Base-by-base conservation (phyloP, 257 asterid genomes). In the Petunia axillaris region DNA sequence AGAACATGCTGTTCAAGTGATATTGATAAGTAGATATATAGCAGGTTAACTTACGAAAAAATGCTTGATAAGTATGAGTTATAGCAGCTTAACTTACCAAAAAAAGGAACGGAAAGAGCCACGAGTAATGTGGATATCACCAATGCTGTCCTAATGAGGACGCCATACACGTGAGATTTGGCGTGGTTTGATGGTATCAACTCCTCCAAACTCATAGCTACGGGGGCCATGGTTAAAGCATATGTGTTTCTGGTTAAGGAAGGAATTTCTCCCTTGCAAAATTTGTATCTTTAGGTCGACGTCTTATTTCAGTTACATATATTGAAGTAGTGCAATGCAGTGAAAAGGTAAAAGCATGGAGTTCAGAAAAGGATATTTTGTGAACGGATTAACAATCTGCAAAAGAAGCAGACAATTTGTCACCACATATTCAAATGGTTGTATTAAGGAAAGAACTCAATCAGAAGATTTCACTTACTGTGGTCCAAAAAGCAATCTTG, bases 331-430 rank as follows among this genome's bases (percentile, higher is more conserved):
- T 13, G 5, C n/a, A 13, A 11, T 54, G 59, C 59, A 13, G 59
- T 41, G 75, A 1, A 38, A 41, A 40, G 4, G 4, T 4, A 40
- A 67, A 39, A 68, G 41, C 76, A 2, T 5, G 76, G 38, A 5
- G 16, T 25, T 62, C 79, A 13, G 37, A 82, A 87, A 92, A 92
- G 98, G 98, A 94, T 94, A 96, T 90, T 96, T 96, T 37, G 99
- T 94, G 67, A 96, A 89, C 77, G 99, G 99, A 86, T 96, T 96
- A 79, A 96, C 97, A 0, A 96, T 96, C 99, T 95, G 94, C 87
- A 86, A 68, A 80, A 82, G 59, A 82, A 59, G 41, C 1, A 58
- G 55, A 75, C 35, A 57, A 78, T 81, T 82, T 64, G 85, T 35
- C 68, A 82, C 70, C 37, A 4, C 6, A 2, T 35, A 53, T 78